Base-by-base conservation (phyloP, 192 early-diverging fungal genomes). In the Podila minutissima region DNA sequence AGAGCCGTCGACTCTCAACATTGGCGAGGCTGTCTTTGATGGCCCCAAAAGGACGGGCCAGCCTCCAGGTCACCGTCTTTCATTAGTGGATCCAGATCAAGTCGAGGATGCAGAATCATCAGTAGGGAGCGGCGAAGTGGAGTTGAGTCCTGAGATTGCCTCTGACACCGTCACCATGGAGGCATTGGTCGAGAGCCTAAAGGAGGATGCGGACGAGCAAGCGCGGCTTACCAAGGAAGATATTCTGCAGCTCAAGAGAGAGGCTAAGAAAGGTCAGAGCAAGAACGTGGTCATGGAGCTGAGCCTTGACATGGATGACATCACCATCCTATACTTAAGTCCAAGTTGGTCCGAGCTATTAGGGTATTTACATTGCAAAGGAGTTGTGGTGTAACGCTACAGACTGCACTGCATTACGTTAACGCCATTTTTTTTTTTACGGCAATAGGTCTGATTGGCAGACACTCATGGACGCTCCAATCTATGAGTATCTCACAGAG, bases 241-340 rank as follows among this genome's bases (percentile, higher is more conserved):
- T 26, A 77, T 74, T 50, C 29, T 71, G 31, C 83, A 92, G 51
- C 77, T 93, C 8, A 86, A 87, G 50, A 83, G 82, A 46, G 93
- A 86, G n/a, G 92, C 92, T 0, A 86, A 90, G 59, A 84, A 87
- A 59, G 88, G 86, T 37, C 92, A 94, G 71, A 92, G 88, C 63
- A 85, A 88, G 49, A 95, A 90, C 15, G 87, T 95, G 33, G 86
- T 96, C 51, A 91, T 96, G 88, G 95, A 96, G 65, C 73, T 96
- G n/a, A 84, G 74, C 60, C 81, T 93, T 26, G 86, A 87, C 9
- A 70, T 58, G 35, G 87, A 87, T 9, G 73, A 82, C 3, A 72
- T 94, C 24, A 66, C 78, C 61, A 75, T 83, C n/a, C 38, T 83
- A 12, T 95, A 95, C 74, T 72, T 93, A 8, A 92, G 90, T 38